Evolutionary conservation across 169 alveolate species (phyloP).

Genomic region (Nephromyces sp.): DNA sequence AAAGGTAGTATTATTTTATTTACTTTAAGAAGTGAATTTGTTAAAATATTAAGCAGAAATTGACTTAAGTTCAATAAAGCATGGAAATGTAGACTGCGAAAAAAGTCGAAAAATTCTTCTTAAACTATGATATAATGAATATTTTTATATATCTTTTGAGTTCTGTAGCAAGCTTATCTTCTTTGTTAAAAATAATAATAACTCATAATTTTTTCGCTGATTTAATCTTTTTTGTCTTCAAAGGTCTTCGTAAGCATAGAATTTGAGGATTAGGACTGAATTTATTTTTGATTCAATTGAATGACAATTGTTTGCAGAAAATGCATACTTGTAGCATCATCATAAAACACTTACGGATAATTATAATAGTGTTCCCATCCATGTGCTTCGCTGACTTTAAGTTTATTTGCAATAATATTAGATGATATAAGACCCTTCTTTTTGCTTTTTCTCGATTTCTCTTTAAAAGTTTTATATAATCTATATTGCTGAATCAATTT

Average conservation of each 20-base stretch:
- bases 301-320: not conserved
- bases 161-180: too few species aligned
- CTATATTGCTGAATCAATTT: not conserved
- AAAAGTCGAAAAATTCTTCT: too few species aligned
- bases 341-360: not conserved
- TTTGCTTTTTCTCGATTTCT: not conserved
- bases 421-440: not conserved
- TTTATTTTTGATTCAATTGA: not conserved
- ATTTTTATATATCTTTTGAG: too few species aligned
- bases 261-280: not conserved
- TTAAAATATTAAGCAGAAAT: too few species aligned
- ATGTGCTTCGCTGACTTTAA: not conserved
- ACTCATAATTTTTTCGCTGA: too few species aligned
- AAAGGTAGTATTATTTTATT: too few species aligned
- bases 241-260: not conserved
- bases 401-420: not conserved
- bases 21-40: too few species aligned
- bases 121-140: too few species aligned
- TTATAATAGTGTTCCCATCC: not conserved
- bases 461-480: not conserved
- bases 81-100: too few species aligned
- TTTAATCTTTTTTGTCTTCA: too few species aligned
- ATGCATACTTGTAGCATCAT: not conserved
- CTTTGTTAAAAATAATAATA: too few species aligned
- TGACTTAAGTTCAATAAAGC: too few species aligned